Evolutionary conservation across 2,329 filamentous ascomycete genomes (phyloP).

Genomic region (Aspergillus fijiensis): DNA sequence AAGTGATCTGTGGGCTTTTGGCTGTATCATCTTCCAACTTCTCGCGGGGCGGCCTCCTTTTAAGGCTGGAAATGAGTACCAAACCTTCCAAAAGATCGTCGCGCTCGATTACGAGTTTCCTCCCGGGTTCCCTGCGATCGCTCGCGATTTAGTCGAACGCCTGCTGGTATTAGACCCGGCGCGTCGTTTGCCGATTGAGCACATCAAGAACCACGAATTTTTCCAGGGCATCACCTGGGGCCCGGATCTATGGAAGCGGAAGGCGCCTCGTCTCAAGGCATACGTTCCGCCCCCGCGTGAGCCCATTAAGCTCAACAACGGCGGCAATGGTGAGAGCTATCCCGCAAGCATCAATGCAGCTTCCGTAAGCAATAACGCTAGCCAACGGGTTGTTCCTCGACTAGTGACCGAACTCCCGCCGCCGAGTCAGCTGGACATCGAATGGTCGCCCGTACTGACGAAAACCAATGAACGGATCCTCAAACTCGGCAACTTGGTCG

Average conservation of each 20-base stretch:
- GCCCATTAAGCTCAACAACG: conserved; percentile 71
- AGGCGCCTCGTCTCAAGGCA: conserved; percentile 80
- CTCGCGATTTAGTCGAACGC: conserved; percentile 85
- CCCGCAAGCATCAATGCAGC: conserved; percentile 45
- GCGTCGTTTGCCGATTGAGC: conserved; percentile 82
- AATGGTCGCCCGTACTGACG: conserved; percentile 95
- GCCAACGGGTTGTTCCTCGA: conserved; percentile 64
- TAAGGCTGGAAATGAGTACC: conserved; percentile 92
- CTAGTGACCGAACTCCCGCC: conserved; percentile 94
- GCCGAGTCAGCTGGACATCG: conserved; percentile 94
- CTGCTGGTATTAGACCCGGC: conserved; percentile 85
- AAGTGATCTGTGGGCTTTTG: conserved; percentile 97
- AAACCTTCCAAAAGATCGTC: conserved; percentile 98
- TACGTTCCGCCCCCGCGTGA: conserved; percentile 77
- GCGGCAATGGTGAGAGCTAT: conserved; percentile 39
- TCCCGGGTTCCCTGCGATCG: conserved; percentile 77
- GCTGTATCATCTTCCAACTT: conserved; percentile 95
- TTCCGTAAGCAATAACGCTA: conserved; percentile 44
- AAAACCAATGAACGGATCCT: conserved; percentile 89
- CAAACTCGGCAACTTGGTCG: conserved; percentile 87
- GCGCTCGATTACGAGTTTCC: conserved; percentile 93
- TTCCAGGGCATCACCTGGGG: conserved; percentile 87
- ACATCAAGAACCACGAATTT: conserved; percentile 95
- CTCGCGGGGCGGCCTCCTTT: conserved; percentile 95
- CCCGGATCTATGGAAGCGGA: conserved; percentile 80